Evolutionary conservation across 306 rosid genomes (phyloP).

Genomic region (Potentilla sterilis): DNA sequence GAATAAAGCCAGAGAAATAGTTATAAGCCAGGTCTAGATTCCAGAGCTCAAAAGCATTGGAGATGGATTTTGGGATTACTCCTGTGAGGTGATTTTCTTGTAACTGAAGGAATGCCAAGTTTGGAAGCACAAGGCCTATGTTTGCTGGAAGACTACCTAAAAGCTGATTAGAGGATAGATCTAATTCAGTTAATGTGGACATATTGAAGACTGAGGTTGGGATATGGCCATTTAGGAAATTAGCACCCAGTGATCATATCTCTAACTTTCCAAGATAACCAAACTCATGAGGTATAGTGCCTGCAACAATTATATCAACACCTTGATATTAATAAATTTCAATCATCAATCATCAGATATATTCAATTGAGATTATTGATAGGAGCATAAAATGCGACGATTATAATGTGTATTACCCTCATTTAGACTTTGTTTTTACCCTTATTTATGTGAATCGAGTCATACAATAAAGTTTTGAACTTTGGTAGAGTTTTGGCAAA

Average conservation of each 20-base stretch:
- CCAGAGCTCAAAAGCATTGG: conserved; percentile 14
- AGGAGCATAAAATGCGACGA: too few species aligned
- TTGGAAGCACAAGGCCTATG: conserved; percentile 11
- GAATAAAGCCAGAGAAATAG: conserved; percentile 17
- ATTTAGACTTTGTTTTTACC: too few species aligned
- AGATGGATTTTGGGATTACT: conserved; percentile 15
- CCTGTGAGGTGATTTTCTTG: not conserved
- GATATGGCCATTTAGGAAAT: conserved; percentile 17
- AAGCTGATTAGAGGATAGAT: not conserved
- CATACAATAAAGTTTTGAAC: too few species aligned
- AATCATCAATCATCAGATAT: too few species aligned
- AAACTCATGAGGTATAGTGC: conserved; percentile 17
- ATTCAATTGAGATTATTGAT: too few species aligned
- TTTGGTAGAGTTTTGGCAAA: too few species aligned
- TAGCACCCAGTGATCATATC: fast-evolving
- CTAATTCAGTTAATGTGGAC: not conserved
- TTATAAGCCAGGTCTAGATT: not conserved
- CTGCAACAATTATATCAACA: too few species aligned
- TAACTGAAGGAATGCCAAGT: not conserved
- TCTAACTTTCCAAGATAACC: conserved; percentile 15
- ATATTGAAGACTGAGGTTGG: conserved; percentile 28
- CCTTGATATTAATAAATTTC: too few species aligned
- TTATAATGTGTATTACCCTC: too few species aligned
- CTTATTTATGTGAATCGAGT: too few species aligned
- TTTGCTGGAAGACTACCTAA: conserved; percentile 22